Base-by-base conservation (phyloP, 2,329 filamentous ascomycete genomes). In the Didymella glomerata region DNA sequence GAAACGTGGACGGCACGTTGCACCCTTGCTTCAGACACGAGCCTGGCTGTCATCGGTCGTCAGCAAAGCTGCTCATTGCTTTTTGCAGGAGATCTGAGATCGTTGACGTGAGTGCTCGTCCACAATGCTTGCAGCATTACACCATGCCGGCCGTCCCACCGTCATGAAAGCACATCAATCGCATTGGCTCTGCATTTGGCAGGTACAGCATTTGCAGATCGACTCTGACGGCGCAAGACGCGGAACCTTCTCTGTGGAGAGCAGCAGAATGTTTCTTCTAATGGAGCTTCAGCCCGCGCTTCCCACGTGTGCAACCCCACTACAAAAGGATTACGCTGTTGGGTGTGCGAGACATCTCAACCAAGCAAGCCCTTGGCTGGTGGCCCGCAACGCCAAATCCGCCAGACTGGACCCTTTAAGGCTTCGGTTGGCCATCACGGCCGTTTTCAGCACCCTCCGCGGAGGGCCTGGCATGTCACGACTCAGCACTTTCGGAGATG, bases 1-100 rank as follows among this genome's bases (percentile, higher is more conserved):
- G 59, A 65, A 75, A 74, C 72, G 71, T 74, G 70, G 67, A 66
- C 54, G 66, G 68, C 72, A 74, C 72, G 71, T 73, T 74, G 70
- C 65, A 74, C 69, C 72, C 72, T 72, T 67, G 70, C 69, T 52
- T 70, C 45, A 47, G 30, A 46, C 57, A 63, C 44, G 24, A 54
- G 45, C 50, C 36, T 52, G 50, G 48, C 44, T 32, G 55, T 65
- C 63, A 68, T 60, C 64, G 46, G 32, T 64, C 44, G 41, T 51
- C 45, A 54, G 50, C 50, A 54, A 25, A 42, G 40, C 40, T 44
- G 41, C 30, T 42, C 40, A 6, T 54, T 48, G 46, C 53, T 53
- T 55, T 27, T 28, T 28, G 25, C 41, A 55, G 25, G 34, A 44
- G 24, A 25, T 44, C 20, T 54, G 30, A 30, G 30, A 53, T 48